Percentiles rank a stretch among this genome's conserved stretches.
Conservation (phyloP, 345 rosid species). For the Geranium rotundifolium region DNA sequence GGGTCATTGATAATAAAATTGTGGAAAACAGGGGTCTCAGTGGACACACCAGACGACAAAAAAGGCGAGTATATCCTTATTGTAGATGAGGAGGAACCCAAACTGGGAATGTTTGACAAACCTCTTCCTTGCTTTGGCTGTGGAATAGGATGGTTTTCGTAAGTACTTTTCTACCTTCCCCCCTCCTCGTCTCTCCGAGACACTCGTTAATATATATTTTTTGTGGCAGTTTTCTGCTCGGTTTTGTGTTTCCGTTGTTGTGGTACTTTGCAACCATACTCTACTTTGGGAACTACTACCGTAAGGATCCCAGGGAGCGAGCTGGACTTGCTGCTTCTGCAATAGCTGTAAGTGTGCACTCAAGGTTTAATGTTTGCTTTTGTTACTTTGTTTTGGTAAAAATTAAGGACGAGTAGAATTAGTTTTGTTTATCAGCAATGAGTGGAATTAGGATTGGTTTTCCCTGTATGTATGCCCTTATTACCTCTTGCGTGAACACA, state of each 20-base stretch:
- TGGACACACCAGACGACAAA: not conserved
- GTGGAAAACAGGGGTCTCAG: too few species aligned
- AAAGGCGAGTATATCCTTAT: constrained; percentile 44
- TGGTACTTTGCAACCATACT: constrained; percentile 80
- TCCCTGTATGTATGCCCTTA: too few species aligned
- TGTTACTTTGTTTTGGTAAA: too few species aligned
- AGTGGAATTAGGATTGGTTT: too few species aligned
- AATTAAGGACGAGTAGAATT: too few species aligned
- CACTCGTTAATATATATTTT: not conserved
- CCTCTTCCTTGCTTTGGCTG: constrained; percentile 93
- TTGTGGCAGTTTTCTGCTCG: constrained; percentile 56
- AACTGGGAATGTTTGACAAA: constrained; percentile 58
- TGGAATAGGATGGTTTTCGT: constrained; percentile 97
- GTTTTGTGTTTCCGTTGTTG: constrained; percentile 60
- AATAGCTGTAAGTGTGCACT: constrained; percentile 54
- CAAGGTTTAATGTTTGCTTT: not conserved
- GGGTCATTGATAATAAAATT: too few species aligned
- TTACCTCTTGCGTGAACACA: too few species aligned
- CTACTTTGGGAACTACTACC: constrained; percentile 73
- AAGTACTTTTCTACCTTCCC: constrained; percentile 15
- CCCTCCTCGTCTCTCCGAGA: not conserved
- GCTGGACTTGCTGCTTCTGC: constrained; percentile 92
- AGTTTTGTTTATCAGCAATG: too few species aligned
- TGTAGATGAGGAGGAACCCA: constrained; percentile 33
- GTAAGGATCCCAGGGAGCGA: constrained; percentile 86